phyloP scores from a whole-genome alignment of 2,329 filamentous ascomycete genomes.

The Verticillium dahliae region DNA sequence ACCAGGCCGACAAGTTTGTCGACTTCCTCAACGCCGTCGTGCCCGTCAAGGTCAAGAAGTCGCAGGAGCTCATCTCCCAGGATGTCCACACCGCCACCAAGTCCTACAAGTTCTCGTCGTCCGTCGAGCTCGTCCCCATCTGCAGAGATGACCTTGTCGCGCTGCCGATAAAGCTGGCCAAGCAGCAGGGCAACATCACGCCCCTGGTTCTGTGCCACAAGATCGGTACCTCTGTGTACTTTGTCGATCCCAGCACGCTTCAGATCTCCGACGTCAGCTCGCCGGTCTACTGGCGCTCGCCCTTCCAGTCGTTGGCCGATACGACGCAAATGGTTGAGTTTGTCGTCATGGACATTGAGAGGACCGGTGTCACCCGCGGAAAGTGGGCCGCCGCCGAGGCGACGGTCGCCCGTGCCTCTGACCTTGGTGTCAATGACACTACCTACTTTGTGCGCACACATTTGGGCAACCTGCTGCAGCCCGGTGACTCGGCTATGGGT shows the following conservation, averaged over 20 bases:
- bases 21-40: slow-evolving; percentile 82
- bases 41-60: slow-evolving; percentile 73
- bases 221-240: slow-evolving; percentile 82
- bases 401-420: slow-evolving; percentile 78
- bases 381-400: slow-evolving; percentile 81
- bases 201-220: slow-evolving; percentile 76
- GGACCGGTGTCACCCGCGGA: slow-evolving; percentile 66
- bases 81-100: slow-evolving; percentile 87
- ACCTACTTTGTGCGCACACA: slow-evolving; percentile 91
- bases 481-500: slow-evolving; percentile 78
- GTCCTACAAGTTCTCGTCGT: slow-evolving; percentile 92
- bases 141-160: slow-evolving; percentile 98
- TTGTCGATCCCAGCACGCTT: slow-evolving; percentile 85
- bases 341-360: slow-evolving; percentile 90
- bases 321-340: slow-evolving; percentile 85
- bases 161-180: slow-evolving; percentile 82
- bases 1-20: slow-evolving; percentile 86
- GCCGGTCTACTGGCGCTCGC: slow-evolving; percentile 82
- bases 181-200: slow-evolving; percentile 79
- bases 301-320: slow-evolving; percentile 79
- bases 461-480: slow-evolving; percentile 75
- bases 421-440: slow-evolving; percentile 78
- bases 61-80: slow-evolving; percentile 37
- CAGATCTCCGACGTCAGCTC: slow-evolving; percentile 83
- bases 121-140: slow-evolving; percentile 82